These are phyloP conservation scores for Spergularia bocconei DNA, from an alignment of 148 eudicot genomes.

Conservation along the genomic window DNA sequence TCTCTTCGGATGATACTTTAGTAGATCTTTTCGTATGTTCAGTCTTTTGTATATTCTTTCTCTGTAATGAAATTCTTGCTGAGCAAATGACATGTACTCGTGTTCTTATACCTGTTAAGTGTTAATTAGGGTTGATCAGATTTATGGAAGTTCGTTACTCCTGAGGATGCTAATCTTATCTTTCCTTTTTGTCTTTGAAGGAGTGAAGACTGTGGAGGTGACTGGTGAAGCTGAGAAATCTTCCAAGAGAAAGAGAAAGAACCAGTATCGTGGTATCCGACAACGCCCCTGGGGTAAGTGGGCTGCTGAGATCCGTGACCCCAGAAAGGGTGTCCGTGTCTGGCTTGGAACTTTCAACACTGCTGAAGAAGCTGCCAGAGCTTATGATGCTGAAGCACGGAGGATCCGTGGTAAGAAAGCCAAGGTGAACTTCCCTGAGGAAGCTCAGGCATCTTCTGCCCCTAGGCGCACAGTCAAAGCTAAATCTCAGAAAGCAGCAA, in stretches of 20 bases:
- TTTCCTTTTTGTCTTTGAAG: slow-evolving; percentile 30
- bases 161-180: background rate
- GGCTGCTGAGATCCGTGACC: slow-evolving; percentile 99
- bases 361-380: slow-evolving; percentile 99
- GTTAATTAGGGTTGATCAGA: background rate
- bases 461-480: slow-evolving; percentile 43
- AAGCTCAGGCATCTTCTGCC: slow-evolving; percentile 26
- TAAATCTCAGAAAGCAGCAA: slow-evolving; percentile 32
- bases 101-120: background rate
- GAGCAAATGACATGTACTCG: background rate
- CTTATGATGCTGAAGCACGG: slow-evolving; percentile 94
- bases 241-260: slow-evolving; percentile 79
- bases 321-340: slow-evolving; percentile 89
- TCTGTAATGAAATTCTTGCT: background rate
- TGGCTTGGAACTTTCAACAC: slow-evolving; percentile 98
- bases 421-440: slow-evolving; percentile 87
- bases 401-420: slow-evolving; percentile 95
- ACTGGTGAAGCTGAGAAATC: slow-evolving; percentile 55
- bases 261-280: slow-evolving; percentile 88
- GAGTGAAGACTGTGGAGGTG: slow-evolving; percentile 40
- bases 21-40: too few relatives aligned
- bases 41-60: too few relatives aligned
- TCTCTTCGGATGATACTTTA: background rate
- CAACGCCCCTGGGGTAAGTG: slow-evolving; percentile 99
- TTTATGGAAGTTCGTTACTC: background rate